These are phyloP conservation scores for Luffa aegyptiaca DNA, from an alignment of 306 rosid species.

Conservation along the genomic window DNA sequence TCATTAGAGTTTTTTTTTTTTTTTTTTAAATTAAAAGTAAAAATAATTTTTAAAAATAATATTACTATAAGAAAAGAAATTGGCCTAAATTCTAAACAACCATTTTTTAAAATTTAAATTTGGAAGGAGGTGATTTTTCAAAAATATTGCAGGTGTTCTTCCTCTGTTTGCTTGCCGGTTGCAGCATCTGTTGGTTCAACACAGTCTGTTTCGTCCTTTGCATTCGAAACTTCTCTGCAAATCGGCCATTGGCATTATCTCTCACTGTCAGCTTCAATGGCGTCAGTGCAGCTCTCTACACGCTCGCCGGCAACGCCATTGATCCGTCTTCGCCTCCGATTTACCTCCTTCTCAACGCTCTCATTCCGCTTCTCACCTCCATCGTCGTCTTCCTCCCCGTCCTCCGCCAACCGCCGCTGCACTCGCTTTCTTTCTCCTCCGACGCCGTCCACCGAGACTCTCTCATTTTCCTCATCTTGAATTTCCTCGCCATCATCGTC, in stretches of 20 bases:
- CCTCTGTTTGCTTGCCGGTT: slow-evolving; percentile 66
- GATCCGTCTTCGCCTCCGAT: slow-evolving; percentile 43
- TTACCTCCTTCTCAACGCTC: slow-evolving; percentile 61
- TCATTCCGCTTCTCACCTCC: slow-evolving; percentile 64
- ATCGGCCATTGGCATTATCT: slow-evolving; percentile 70
- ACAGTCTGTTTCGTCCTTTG: slow-evolving; percentile 91
- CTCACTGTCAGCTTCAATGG: slow-evolving; percentile 96
- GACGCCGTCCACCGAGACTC: slow-evolving; percentile 59
- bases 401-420: slow-evolving; percentile 65
- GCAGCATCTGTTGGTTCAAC: slow-evolving; percentile 99
- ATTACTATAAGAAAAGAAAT: too few relatives aligned
- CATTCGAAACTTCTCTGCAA: slow-evolving; percentile 71
- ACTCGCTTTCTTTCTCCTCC: slow-evolving; percentile 53
- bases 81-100: too few relatives aligned
- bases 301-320: slow-evolving; percentile 68
- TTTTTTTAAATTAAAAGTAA: too few relatives aligned
- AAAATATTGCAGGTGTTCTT: slow-evolving; percentile 48
- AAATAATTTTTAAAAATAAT: too few relatives aligned
- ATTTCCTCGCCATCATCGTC: slow-evolving; percentile 61
- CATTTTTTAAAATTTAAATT: too few relatives aligned
- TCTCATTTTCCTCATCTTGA: slow-evolving; percentile 50
- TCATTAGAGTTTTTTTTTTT: too few relatives aligned
- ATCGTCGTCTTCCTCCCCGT: slow-evolving; percentile 56
- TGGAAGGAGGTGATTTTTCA: too few relatives aligned
- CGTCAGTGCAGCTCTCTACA: slow-evolving; percentile 89